Percentiles rank a stretch among this genome's conserved stretches.
These are phyloP conservation scores for Magnolia sinica DNA, from an alignment of 164 flowering plant species.

Conservation along the genomic window DNA sequence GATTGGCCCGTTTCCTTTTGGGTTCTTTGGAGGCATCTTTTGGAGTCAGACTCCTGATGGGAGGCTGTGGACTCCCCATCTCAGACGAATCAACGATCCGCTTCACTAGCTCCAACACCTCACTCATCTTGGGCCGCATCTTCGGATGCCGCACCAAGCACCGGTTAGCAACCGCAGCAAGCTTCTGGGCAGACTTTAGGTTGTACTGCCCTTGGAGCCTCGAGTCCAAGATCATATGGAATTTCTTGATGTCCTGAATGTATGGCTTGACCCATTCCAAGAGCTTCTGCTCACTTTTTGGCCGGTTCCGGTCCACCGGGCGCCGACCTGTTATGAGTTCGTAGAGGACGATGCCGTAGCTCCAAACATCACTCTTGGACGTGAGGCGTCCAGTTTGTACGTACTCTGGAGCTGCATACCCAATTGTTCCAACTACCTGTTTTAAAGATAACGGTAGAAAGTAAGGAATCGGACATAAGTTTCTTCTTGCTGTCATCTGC, in stretches of 20 bases:
- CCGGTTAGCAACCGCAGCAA: conserved; percentile 71
- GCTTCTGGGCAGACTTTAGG: conserved; percentile 57
- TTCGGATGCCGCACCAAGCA: conserved; percentile 63
- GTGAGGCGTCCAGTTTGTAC: conserved; percentile 83
- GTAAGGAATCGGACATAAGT: no score
- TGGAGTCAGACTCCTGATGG: conserved; percentile 19
- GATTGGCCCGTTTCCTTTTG: conserved; percentile 13
- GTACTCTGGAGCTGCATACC: conserved; percentile 97
- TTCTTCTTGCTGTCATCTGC: no score
- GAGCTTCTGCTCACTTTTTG: conserved; percentile 74
- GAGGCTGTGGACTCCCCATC: conserved; percentile 29
- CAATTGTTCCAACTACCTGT: conserved; percentile 94
- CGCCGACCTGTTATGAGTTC: conserved; percentile 89
- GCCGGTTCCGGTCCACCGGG: conserved; percentile 70
- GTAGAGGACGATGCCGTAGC: conserved; percentile 86
- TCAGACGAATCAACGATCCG: conserved; percentile 38
- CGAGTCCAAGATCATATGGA: conserved; percentile 69
- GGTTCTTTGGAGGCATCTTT: conserved; percentile 16
- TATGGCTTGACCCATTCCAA: conserved; percentile 82
- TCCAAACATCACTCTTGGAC: conserved; percentile 81
- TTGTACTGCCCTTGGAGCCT: conserved; percentile 54
- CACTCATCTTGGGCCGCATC: conserved; percentile 79
- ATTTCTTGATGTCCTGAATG: conserved; percentile 55
- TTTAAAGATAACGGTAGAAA: neutral
- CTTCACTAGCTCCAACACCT: conserved; percentile 64